Evolutionary conservation across 495 filamentous ascomycete genomes (phyloP).

Genomic region (Aspergillus nidulans): DNA sequence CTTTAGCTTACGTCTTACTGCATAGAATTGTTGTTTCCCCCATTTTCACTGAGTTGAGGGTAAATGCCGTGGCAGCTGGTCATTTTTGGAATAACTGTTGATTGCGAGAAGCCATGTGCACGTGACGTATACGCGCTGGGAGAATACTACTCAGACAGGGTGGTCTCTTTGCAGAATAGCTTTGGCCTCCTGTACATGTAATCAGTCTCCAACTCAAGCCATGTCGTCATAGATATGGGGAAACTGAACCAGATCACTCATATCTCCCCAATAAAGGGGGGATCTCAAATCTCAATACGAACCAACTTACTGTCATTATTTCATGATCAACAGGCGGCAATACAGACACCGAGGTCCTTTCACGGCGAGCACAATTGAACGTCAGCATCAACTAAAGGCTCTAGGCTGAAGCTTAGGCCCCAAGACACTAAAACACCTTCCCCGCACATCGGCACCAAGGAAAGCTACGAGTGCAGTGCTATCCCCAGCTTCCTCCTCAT

Average conservation of each 20-base stretch:
- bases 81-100: background rate
- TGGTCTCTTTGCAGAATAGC: background rate
- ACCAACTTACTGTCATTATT: background rate
- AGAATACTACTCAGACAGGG: background rate
- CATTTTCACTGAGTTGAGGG: background rate
- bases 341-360: background rate
- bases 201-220: background rate
- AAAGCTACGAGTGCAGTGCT: conserved; percentile 6
- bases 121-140: background rate
- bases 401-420: background rate
- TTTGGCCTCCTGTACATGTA: background rate
- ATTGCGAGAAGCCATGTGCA: background rate
- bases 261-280: background rate
- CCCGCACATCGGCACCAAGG: conserved; percentile 12
- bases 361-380: background rate
- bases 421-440: conserved; percentile 12
- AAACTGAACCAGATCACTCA: background rate
- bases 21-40: background rate
- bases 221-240: conserved; percentile 5
- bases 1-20: background rate
- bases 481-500: conserved; percentile 26
- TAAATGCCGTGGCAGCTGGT: too few relatives aligned
- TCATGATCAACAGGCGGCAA: background rate
- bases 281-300: background rate
- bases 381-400: background rate